Base-by-base conservation (phyloP, 208 protist species). In the Leishmania martiniquensis region DNA sequence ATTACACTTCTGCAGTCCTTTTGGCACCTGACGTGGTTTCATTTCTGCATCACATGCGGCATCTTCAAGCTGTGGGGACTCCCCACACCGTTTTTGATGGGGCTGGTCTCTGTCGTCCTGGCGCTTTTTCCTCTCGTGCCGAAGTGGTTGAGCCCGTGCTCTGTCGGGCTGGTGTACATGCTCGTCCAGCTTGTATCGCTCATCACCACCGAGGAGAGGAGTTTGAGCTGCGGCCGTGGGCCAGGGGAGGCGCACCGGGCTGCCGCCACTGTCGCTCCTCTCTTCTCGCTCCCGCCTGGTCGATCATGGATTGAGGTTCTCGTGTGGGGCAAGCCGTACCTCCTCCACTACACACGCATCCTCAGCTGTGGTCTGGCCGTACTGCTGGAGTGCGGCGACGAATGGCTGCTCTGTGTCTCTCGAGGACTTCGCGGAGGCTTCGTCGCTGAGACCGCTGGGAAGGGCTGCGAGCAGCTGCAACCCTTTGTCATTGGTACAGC, bases 21-120 rank as follows among this genome's bases (percentile, higher is more conserved):
- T 68, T 93, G 89, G 89, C 90, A 94, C 74, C 67, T 93, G 45
- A 82, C 83, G 51, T 94, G 89, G 85, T 96, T 92, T 77, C 89
- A 93, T 81, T 96, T 96, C 57, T 84, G 67, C 57, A 81, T 89
- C 44, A 94, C 89, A n/a, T 94, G 91, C 63, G 75, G 80, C 65
- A 72, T 83, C 44, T 93, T 94, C 81, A 83, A 76, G 37, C n/a
- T 63, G 37, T 84, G 76, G 72, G 83, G 75, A 20, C 82, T 91
- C 39, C 83, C 88, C 12, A 84, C 77, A 9, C 86, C 92, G 37
- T 93, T 90, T 54, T 68, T 96, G 51, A 77, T 52, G 45, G 88
- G 89, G 15, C 69, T 88, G 29, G 71, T 91, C 13, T 84, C 92
- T 10, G 81, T 92, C 9, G 37, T 90, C 29, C 78, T 87, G 17